A percentile compares a stretch with the other conserved stretches of the same genome.
Conservation (phyloP, 345 rosid species). For the Salix udensis region DNA sequence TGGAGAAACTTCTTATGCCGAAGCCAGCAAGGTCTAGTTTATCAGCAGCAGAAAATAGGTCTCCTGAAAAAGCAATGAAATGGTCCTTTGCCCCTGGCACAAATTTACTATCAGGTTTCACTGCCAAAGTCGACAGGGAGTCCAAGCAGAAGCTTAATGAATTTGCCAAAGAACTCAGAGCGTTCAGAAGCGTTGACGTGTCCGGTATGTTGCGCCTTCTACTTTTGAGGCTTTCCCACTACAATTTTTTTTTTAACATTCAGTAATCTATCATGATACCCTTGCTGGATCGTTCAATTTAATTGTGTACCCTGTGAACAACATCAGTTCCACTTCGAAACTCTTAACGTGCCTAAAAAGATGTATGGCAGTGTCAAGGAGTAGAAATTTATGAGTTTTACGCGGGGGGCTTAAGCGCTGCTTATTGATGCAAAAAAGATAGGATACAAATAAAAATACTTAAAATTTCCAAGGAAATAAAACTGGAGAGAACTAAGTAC, state of each 20-base stretch:
- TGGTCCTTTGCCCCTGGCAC: conserved; percentile 78
- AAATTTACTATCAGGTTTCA: conserved; percentile 60
- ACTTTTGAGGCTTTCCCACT: neutral
- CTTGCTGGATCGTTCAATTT: too few relatives aligned
- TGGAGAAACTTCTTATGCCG: conserved; percentile 59
- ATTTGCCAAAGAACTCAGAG: conserved; percentile 72
- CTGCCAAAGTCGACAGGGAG: conserved; percentile 65
- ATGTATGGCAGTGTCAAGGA: too few relatives aligned
- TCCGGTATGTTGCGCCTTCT: conserved; percentile 52
- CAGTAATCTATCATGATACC: too few relatives aligned
- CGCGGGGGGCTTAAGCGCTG: neutral
- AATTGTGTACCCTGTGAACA: too few relatives aligned
- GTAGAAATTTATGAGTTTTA: too few relatives aligned
- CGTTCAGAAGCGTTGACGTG: conserved; percentile 81
- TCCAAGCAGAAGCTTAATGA: conserved; percentile 78
- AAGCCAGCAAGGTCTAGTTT: conserved; percentile 40
- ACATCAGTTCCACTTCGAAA: too few relatives aligned
- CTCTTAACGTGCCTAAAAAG: too few relatives aligned
- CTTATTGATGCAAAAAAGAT: neutral
- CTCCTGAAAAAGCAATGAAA: conserved; percentile 53
- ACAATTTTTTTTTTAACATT: neutral
- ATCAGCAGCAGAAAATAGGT: conserved; percentile 43
- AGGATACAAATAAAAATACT: neutral
- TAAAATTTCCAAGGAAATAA: neutral
- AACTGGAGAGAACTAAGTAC: neutral